phyloP scores from a whole-genome alignment of 768 basidiomycete species.

The Pleurotus platypus region DNA sequence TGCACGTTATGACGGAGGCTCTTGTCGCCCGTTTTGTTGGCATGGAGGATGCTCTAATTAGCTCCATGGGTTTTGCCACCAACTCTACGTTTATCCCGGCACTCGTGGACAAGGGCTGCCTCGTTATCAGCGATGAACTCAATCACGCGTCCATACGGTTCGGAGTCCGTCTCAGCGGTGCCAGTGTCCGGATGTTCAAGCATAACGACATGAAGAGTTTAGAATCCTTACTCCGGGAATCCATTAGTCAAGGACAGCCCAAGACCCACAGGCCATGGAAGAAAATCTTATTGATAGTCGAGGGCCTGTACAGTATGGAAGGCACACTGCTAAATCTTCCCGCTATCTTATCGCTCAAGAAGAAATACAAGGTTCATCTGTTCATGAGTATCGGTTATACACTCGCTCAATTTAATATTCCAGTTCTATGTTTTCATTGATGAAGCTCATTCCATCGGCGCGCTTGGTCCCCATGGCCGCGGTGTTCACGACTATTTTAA shows the following conservation, averaged over 20 bases:
- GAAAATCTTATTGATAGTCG: slow-evolving; percentile 92
- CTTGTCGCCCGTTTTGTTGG: slow-evolving; percentile 90
- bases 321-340: slow-evolving; percentile 91
- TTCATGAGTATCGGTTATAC: not conserved
- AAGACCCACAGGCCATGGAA: slow-evolving; percentile 99
- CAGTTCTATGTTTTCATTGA: slow-evolving; percentile 97
- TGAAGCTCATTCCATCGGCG: slow-evolving; percentile 97
- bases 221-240: slow-evolving; percentile 80
- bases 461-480: slow-evolving; percentile 90
- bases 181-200: slow-evolving; percentile 90
- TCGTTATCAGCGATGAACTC: slow-evolving; percentile 95
- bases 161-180: slow-evolving; percentile 86
- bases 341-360: slow-evolving; percentile 77
- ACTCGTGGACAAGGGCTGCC: slow-evolving; percentile 82
- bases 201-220: slow-evolving; percentile 90
- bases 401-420: not conserved
- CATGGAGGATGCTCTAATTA: slow-evolving; percentile 84
- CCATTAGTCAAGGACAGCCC: slow-evolving; percentile 95
- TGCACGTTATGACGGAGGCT: slow-evolving; percentile 78
- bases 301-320: slow-evolving; percentile 98
- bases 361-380: slow-evolving; percentile 83
- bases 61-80: slow-evolving; percentile 96
- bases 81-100: slow-evolving; percentile 94
- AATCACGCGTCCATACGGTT: slow-evolving; percentile 96
- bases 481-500: slow-evolving; percentile 95